Percentiles rank a stretch among this genome's conserved stretches.
Conservation (phyloP, 2,329 filamentous ascomycete genomes). For the Pleurostoma richardsiae region DNA sequence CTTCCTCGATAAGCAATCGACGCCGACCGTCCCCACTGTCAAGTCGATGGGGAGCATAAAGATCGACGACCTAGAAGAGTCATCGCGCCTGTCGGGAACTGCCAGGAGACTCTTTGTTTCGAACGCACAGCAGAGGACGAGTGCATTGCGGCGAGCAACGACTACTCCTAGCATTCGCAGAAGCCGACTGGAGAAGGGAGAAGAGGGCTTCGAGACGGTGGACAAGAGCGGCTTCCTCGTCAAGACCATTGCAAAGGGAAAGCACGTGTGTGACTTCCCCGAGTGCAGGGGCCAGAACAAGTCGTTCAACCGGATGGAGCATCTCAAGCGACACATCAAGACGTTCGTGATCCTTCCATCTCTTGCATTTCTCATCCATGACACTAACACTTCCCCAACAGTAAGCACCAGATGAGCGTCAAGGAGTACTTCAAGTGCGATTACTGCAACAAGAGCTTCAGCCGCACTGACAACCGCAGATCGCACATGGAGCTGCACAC, state of each 20-base stretch:
- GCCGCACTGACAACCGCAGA: not conserved
- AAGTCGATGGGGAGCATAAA: no score
- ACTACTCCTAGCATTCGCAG: not conserved
- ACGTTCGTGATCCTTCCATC: not conserved
- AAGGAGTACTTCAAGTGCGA: no score
- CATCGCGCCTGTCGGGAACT: not conserved
- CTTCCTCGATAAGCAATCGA: not conserved
- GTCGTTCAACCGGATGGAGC: not conserved
- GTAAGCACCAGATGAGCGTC: no score
- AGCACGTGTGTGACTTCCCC: not conserved
- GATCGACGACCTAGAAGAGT: no score
- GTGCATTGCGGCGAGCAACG: not conserved
- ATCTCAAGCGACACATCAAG: not conserved
- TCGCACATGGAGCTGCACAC: not conserved
- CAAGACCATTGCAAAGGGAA: not conserved
- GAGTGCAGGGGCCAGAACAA: not conserved
- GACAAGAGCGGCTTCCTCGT: not conserved
- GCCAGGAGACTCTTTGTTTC: not conserved
- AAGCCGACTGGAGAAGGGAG: not conserved
- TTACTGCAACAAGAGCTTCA: not conserved
- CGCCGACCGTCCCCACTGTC: not conserved
- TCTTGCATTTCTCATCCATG: no score
- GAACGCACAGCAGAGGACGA: not conserved
- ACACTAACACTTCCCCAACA: no score
- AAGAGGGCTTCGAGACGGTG: not conserved